These are phyloP conservation scores for Candida jianshihensis DNA, from an alignment of 805 yeast genomes.

Conservation along the genomic window DNA sequence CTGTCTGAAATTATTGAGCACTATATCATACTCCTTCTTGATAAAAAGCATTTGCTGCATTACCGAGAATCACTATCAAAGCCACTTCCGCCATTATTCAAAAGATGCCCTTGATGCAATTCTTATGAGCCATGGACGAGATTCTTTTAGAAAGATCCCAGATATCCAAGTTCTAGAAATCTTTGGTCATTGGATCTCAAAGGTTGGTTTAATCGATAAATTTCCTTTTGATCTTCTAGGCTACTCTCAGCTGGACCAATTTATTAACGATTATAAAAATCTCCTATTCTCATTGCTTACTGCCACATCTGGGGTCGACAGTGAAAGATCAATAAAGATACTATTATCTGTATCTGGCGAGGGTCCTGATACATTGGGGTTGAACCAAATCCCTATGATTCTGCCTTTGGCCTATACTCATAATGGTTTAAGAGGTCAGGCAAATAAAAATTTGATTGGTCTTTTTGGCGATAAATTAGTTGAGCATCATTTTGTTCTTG, in stretches of 20 bases:
- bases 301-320: slow-evolving; percentile 11
- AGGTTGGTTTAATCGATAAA: background rate
- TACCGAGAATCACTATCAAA: slow-evolving; percentile 2
- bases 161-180: slow-evolving; percentile 10
- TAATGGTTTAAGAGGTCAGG: slow-evolving; percentile 30
- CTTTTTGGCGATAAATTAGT: too few relatives aligned
- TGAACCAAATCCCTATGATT: slow-evolving; percentile 30
- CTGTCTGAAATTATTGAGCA: slow-evolving; percentile 15
- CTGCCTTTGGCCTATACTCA: slow-evolving; percentile 39
- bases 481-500: background rate
- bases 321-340: background rate
- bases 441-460: too few relatives aligned
- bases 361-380: slow-evolving; percentile 18
- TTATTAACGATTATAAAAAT: slow-evolving; percentile 22
- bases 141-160: slow-evolving; percentile 1
- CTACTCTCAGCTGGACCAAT: slow-evolving; percentile 1
- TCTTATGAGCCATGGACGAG: background rate
- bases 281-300: slow-evolving; percentile 34
- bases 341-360: background rate
- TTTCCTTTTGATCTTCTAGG: slow-evolving; percentile 12
- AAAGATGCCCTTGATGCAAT: background rate
- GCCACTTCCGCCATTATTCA: slow-evolving; percentile 19
- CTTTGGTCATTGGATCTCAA: slow-evolving; percentile 5
- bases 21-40: slow-evolving; percentile 17
- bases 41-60: slow-evolving; percentile 8